phyloP scores from a whole-genome alignment of 2,329 filamentous ascomycete species.

The Drechmeria coniospora region DNA sequence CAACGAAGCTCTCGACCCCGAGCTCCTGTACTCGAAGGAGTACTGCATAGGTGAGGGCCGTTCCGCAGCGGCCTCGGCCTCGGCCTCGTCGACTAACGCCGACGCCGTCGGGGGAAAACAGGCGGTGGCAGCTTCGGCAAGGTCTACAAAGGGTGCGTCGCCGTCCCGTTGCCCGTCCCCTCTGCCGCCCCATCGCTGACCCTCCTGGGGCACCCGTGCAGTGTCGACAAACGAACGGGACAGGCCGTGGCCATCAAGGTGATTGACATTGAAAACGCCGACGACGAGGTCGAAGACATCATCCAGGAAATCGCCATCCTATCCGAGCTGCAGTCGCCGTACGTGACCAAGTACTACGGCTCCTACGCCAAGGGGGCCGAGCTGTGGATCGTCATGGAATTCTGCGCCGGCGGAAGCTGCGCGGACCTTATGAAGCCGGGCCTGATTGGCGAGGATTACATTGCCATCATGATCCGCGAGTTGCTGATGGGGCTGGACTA shows the following conservation, averaged over 20 bases:
- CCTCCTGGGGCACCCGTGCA: too few species aligned
- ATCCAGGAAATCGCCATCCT: conserved; percentile 97
- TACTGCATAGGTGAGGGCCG: conserved; percentile 58
- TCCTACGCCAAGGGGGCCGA: conserved; percentile 93
- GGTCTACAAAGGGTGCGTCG: conserved; percentile 80
- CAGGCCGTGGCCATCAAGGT: conserved; percentile 95
- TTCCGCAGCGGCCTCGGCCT: background rate
- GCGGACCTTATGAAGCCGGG: conserved; percentile 93
- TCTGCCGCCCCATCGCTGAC: too few species aligned
- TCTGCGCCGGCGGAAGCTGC: conserved; percentile 91
- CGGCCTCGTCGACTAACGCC: background rate
- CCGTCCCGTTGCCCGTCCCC: background rate
- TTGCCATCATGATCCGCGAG: conserved; percentile 87
- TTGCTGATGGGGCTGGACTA: conserved; percentile 83
- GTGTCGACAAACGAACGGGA: conserved; percentile 83
- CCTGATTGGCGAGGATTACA: conserved; percentile 83
- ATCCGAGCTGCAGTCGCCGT: conserved; percentile 87
- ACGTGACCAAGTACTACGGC: conserved; percentile 95
- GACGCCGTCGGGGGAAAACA: conserved; percentile 16
- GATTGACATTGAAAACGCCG: conserved; percentile 96
- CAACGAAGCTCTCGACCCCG: conserved; percentile 56
- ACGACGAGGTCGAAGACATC: conserved; percentile 98
- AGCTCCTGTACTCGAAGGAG: conserved; percentile 85
- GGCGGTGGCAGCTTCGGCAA: conserved; percentile 96
- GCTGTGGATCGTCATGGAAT: conserved; percentile 99